A percentile compares a stretch with the other conserved stretches of the same genome.
Evolutionary conservation across 306 rosid species (phyloP).

Genomic region (Prunus fruticosa): DNA sequence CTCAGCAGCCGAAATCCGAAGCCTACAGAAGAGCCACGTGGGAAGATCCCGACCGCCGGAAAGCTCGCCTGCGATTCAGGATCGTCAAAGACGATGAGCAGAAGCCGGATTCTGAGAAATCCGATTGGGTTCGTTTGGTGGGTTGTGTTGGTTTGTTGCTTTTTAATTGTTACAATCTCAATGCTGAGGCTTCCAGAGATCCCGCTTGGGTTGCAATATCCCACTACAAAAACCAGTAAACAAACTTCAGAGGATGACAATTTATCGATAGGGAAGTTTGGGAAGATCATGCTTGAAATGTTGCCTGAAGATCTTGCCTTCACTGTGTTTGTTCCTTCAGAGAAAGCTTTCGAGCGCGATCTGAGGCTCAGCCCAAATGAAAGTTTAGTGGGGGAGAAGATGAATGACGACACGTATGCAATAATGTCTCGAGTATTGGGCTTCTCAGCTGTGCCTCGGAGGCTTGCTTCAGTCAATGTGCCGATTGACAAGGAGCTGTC

Average conservation of each 20-base stretch:
- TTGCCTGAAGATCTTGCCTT: conserved; percentile 81
- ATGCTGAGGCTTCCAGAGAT: conserved; percentile 62
- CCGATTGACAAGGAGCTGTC: conserved; percentile 37
- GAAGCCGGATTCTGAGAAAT: conserved; percentile 37
- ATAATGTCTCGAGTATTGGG: conserved; percentile 62
- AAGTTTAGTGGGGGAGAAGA: conserved; percentile 47
- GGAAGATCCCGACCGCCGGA: neutral
- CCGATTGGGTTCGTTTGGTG: conserved; percentile 45
- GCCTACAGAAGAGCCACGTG: neutral
- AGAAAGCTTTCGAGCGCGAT: conserved; percentile 70
- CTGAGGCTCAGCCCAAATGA: conserved; percentile 40
- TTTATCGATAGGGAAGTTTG: conserved; percentile 40
- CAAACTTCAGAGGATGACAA: conserved; percentile 17
- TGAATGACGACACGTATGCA: conserved; percentile 69
- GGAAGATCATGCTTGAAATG: conserved; percentile 80
- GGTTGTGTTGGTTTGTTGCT: conserved; percentile 43
- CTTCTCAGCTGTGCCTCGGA: conserved; percentile 69
- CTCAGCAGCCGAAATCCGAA: neutral
- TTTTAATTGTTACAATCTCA: conserved; percentile 39
- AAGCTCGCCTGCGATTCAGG: neutral
- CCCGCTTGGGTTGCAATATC: conserved; percentile 27
- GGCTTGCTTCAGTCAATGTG: conserved; percentile 42
- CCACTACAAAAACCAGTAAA: conserved; percentile 28
- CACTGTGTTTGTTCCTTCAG: conserved; percentile 76
- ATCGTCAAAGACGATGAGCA: conserved; percentile 40